These are phyloP conservation scores for Penicillium polonicum DNA, from an alignment of 2,329 filamentous ascomycete genomes.

Conservation along the genomic window DNA sequence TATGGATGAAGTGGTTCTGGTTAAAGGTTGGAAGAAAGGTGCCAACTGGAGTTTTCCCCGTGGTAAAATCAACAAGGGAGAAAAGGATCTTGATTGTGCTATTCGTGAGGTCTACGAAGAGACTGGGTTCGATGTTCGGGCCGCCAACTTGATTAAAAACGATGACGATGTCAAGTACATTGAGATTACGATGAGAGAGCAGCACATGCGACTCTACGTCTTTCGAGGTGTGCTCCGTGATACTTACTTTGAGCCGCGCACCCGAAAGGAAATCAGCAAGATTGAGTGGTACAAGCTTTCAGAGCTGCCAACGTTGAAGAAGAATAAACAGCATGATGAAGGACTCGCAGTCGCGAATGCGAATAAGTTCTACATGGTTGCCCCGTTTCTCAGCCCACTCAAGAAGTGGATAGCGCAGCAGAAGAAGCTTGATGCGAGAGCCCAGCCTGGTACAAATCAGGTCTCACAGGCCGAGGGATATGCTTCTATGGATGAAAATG, in stretches of 20 bases:
- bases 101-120: slow-evolving; percentile 94
- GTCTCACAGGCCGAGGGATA: slow-evolving; percentile 48
- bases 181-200: slow-evolving; percentile 84
- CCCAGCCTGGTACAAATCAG: slow-evolving; percentile 44
- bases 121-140: slow-evolving; percentile 80
- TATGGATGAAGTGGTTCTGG: slow-evolving; percentile 93
- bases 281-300: slow-evolving; percentile 92
- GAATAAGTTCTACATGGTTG: slow-evolving; percentile 98
- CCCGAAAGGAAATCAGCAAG: slow-evolving; percentile 95
- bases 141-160: slow-evolving; percentile 71
- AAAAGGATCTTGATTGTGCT: slow-evolving; percentile 90
- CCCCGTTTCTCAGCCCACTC: slow-evolving; percentile 79
- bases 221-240: slow-evolving; percentile 86
- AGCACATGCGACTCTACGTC: slow-evolving; percentile 89
- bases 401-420: slow-evolving; percentile 90
- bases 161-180: slow-evolving; percentile 76
- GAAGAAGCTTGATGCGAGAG: slow-evolving; percentile 66
- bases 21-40: slow-evolving; percentile 97
- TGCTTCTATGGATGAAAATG: slow-evolving; percentile 61
- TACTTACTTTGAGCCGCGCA: slow-evolving; percentile 82
- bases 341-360: slow-evolving; percentile 59
- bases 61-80: slow-evolving; percentile 97
- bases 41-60: slow-evolving; percentile 95
- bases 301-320: slow-evolving; percentile 78
- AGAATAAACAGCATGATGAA: slow-evolving; percentile 66